Conservation (phyloP, 176 grass and related monocot genomes). For the Aechmea fasciata region DNA sequence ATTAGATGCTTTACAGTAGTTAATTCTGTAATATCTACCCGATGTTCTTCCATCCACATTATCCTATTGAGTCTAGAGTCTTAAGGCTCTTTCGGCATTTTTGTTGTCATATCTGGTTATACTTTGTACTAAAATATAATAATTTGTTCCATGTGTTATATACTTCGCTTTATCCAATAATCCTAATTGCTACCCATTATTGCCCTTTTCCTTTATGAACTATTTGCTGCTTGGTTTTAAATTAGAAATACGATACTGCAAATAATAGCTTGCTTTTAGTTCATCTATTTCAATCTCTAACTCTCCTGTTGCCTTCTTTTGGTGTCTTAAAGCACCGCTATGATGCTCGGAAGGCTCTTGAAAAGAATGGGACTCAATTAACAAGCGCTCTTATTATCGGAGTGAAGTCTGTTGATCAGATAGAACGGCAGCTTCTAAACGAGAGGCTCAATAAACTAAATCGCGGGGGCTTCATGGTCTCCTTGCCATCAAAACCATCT, state of each 20-base stretch:
- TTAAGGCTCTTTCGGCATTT: background rate
- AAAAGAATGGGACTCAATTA: constrained; percentile 69
- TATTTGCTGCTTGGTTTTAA: background rate
- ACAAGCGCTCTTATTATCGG: constrained; percentile 68
- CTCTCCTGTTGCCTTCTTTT: background rate
- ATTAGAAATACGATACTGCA: background rate
- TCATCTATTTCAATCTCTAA: background rate
- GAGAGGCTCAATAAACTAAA: constrained; percentile 34
- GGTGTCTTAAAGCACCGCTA: constrained; percentile 41
- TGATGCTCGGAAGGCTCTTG: constrained; percentile 69
- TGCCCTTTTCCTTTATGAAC: too few relatives aligned
- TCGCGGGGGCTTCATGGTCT: constrained; percentile 72
- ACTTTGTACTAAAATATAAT: background rate
- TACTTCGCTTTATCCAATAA: too few relatives aligned
- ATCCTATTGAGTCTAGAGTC: background rate
- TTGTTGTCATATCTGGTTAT: background rate
- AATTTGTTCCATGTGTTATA: too few relatives aligned
- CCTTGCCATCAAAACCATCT: constrained; percentile 33
- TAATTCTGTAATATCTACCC: too few relatives aligned
- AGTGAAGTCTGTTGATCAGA: constrained; percentile 69
- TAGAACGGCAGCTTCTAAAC: constrained; percentile 48
- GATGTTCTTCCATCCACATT: background rate
- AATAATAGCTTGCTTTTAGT: too few relatives aligned
- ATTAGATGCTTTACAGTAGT: too few relatives aligned
- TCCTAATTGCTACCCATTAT: too few relatives aligned